Base-by-base conservation (phyloP, 768 basidiomycete species). In the Erythrobasidium yunnanense region DNA sequence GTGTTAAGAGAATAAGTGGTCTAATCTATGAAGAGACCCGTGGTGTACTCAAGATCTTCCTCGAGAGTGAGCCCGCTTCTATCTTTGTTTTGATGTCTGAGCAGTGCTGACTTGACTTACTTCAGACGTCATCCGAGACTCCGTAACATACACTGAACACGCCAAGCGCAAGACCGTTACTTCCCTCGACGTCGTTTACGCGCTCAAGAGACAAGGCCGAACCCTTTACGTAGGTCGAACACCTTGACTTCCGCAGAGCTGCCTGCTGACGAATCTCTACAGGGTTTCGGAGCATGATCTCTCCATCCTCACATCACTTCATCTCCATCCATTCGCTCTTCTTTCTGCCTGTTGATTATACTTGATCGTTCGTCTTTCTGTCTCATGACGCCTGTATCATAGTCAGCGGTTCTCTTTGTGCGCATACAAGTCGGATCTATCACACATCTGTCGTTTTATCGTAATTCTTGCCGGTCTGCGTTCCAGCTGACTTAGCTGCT, bases 141-240 rank as follows among this genome's bases (percentile, higher is more conserved):
- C 90, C 62, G 90, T 93, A 71, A 93, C 91, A 77, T 93, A 93
- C 84, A 95, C 90, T 60, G 91, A 95, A 78, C 91, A 96, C 78
- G 90, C 91, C 46, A 95, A 95, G 79, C 82, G 88, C 76, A 70
- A 73, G 69, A 90, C 89, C 27, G 90, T 93, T 47, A 93, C 91
- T 52, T 90, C 91, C 1, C 86, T 95, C 70, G 91, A 96, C 74
- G 91, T 79, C 69, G 78, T 79, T 72, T 79, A 79, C 75, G 78
- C 78, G 54, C 76, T 79, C 72, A 79, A 79, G 76, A 71, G 78
- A 56, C 77, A 77, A 66, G 78, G 78, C 65, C 71, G 89, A 70
- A 92, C 89, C 18, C 83, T 93, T 27, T 93, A 93, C 75, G 90
- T 35, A 8, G 13, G 23, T 51, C 29, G 15, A 11, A 54, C 53